Base-by-base conservation (phyloP, 1,284 basidiomycete genomes). In the Blastosporella zonata region DNA sequence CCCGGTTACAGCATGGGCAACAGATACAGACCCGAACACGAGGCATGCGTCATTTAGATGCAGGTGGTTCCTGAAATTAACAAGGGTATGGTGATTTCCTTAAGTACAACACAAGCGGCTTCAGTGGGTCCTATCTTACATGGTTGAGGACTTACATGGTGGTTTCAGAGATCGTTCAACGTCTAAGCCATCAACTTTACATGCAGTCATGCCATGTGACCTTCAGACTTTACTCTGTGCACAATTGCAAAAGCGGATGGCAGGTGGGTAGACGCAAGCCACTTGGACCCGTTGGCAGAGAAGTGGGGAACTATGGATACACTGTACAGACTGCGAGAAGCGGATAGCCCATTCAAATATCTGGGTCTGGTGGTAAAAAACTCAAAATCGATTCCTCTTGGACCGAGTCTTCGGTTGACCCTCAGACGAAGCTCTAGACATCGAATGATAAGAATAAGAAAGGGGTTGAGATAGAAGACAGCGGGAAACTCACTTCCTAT, bases 361-460 rank as follows among this genome's bases (percentile, higher is more conserved):
- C n/a, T 12, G 21, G 25, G 25, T 17, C 3, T 15, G 2, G 29
- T 18, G 18, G 20, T 31, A 31, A 31, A 12, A 10, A 18, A 9
- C 34, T 51, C 49, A 59, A 37, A 59, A 53, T 46, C 53, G 55
- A 46, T 60, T 60, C 29, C 60, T 57, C 50, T 61, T 61, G 36
- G 48, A 44, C 37, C 49, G 54, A 31, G 53, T 51, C 47, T 61
- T 61, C 12, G 59, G 51, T 35, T 50, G 53, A 12, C 54, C 54
- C 31, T 61, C 60, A 34, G 59, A 56, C 17, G 55, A 53, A n/a
- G 60, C 55, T 44, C 60, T 61, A 22, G 10, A 43, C 9, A 35
- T 18, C 3, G 6, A 31, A 7, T 25, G 27, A 33, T 18, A 17
- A 45, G 38, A 36, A 41, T 46, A 33, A 37, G 38, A 36, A 9